A percentile compares a stretch with the other conserved stretches of the same genome.
Evolutionary conservation across 2,329 filamentous ascomycete species (phyloP).

Genomic region (Xylariaceae sp.): DNA sequence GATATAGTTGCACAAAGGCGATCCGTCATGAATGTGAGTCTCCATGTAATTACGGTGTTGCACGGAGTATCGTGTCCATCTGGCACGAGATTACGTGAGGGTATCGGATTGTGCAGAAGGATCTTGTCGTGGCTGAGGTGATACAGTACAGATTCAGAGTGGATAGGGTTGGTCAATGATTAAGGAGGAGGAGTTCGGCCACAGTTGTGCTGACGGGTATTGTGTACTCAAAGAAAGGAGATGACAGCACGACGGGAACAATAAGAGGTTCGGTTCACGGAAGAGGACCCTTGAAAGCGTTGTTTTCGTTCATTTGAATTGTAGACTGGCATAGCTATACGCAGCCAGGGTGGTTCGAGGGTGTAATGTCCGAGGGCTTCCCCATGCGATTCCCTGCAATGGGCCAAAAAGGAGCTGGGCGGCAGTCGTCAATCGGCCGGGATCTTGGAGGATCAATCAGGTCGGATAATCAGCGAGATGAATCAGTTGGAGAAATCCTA

Average conservation of each 20-base stretch:
- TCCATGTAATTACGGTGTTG: conserved; percentile 27
- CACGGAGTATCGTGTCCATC: conserved; percentile 27
- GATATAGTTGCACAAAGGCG: conserved; percentile 31
- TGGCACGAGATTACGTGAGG: conserved; percentile 16
- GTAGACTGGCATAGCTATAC: conserved; percentile 11
- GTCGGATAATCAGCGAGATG: too few relatives aligned
- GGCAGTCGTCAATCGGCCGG: too few relatives aligned
- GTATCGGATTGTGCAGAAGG: conserved; percentile 1
- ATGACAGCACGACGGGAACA: conserved; percentile 3
- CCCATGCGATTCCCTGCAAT: too few relatives aligned
- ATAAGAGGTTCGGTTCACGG: conserved; percentile 5
- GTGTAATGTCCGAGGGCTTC: conserved; percentile 11
- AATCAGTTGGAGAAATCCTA: too few relatives aligned
- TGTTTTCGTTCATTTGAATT: conserved; percentile 18
- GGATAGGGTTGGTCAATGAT: neutral
- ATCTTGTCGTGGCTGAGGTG: conserved; percentile 6
- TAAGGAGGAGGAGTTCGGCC: neutral
- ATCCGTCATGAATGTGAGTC: conserved; percentile 30
- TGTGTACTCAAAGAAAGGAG: neutral
- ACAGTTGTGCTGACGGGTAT: conserved; percentile 3
- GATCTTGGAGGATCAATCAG: too few relatives aligned
- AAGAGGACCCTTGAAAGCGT: conserved; percentile 4
- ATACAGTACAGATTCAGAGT: neutral
- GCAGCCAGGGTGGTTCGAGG: conserved; percentile 1
- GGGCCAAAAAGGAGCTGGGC: too few relatives aligned